A percentile compares a stretch with the other conserved stretches of the same genome.
Conservation (phyloP, 2,329 filamentous ascomycete genomes). For the Elsinoe batatas region DNA sequence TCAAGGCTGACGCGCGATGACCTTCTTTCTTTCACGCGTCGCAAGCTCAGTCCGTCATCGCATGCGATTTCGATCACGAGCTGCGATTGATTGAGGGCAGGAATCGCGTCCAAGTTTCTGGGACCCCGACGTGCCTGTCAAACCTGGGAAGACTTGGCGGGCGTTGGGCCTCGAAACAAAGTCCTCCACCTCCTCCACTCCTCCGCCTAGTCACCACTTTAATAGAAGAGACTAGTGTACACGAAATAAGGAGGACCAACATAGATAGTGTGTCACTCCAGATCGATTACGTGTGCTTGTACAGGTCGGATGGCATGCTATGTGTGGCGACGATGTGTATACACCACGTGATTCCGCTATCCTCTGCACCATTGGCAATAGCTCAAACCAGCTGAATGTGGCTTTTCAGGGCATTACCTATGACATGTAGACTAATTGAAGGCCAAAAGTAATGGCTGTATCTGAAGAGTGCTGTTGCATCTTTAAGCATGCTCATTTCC, state of each 20-base stretch:
- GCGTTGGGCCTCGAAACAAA: neutral
- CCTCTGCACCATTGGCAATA: too few species aligned
- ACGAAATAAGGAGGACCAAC: too few species aligned
- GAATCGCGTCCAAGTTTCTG: constrained; percentile 1
- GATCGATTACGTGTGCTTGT: too few species aligned
- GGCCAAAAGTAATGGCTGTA: too few species aligned
- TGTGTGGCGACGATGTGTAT: too few species aligned
- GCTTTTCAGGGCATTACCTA: too few species aligned
- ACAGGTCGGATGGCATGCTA: too few species aligned
- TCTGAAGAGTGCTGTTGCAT: neutral
- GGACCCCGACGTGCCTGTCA: neutral
- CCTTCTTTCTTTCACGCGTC: neutral
- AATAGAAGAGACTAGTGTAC: too few species aligned
- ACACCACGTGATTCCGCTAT: too few species aligned
- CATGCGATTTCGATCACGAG: neutral
- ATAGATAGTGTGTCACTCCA: too few species aligned
- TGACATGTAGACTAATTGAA: too few species aligned
- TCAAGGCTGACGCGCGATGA: neutral
- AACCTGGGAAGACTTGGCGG: neutral
- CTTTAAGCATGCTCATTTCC: neutral
- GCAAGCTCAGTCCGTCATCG: neutral
- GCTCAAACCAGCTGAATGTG: too few species aligned
- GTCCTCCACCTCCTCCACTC: neutral
- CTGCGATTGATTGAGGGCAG: neutral
- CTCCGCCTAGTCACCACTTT: neutral